Evolutionary conservation across 2,329 filamentous ascomycete species (phyloP).

Genomic region (Didymella lethalis): DNA sequence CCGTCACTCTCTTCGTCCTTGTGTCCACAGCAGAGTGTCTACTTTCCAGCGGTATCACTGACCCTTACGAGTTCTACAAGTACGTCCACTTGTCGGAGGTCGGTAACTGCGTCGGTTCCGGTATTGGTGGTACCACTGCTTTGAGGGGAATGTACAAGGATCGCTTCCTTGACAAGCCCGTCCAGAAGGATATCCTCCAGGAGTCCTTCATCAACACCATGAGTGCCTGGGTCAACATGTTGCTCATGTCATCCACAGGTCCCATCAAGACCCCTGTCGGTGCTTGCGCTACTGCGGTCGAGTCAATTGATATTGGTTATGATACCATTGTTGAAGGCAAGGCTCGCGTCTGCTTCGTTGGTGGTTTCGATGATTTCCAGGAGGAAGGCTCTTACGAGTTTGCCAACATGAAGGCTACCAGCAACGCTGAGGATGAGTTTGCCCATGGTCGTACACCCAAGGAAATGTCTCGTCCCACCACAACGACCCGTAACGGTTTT

Average conservation of each 20-base stretch:
- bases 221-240: slow-evolving; percentile 99
- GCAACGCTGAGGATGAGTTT: slow-evolving; percentile 96
- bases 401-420: slow-evolving; percentile 99
- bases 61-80: slow-evolving; percentile 99
- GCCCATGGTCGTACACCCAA: slow-evolving; percentile 91
- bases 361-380: slow-evolving; percentile 98
- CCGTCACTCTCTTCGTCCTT: slow-evolving; percentile 92
- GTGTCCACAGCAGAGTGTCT: slow-evolving; percentile 93
- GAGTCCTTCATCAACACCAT: slow-evolving; percentile 99
- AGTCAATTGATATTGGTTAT: slow-evolving; percentile 96
- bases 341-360: slow-evolving; percentile 95
- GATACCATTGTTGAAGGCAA: slow-evolving; percentile 99
- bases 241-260: slow-evolving; percentile 94
- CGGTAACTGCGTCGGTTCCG: slow-evolving; percentile 97
- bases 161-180: slow-evolving; percentile 92
- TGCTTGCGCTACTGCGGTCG: slow-evolving; percentile 95
- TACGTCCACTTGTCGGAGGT: slow-evolving; percentile 98
- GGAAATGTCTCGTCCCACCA: slow-evolving; percentile 98
- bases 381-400: slow-evolving; percentile 99
- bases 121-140: slow-evolving; percentile 93
- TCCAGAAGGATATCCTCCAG: slow-evolving; percentile 98
- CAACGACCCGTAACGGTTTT: slow-evolving; percentile 95
- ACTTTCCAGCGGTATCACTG: slow-evolving; percentile 91
- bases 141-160: slow-evolving; percentile 98
- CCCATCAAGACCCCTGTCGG: slow-evolving; percentile 98